Percentiles rank a stretch among this genome's conserved stretches.
Conservation (phyloP, 2,329 filamentous ascomycete genomes). For the Calonectria leucothoes region DNA sequence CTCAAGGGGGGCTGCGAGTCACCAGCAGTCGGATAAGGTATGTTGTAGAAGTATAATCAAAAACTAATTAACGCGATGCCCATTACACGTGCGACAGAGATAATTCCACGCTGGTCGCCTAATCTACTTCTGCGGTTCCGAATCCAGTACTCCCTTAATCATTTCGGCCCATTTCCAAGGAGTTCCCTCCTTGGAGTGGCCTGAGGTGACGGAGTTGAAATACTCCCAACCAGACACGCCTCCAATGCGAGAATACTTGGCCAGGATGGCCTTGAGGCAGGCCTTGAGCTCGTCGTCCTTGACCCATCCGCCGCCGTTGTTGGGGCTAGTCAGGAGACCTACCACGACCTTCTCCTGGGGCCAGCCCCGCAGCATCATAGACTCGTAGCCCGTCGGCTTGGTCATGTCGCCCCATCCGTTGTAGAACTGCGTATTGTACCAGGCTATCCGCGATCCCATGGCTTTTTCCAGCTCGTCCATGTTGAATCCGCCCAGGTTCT, state of each 20-base stretch:
- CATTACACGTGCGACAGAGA: not conserved
- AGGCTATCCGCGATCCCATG: slow-evolving; percentile 73
- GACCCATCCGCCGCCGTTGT: slow-evolving; percentile 69
- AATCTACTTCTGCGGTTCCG: not conserved
- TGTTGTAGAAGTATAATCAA: not conserved
- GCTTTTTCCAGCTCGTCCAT: slow-evolving; percentile 77
- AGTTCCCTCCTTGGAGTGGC: slow-evolving; percentile 39
- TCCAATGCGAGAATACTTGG: slow-evolving; percentile 75
- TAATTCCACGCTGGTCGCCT: not conserved
- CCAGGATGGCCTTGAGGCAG: slow-evolving; percentile 53
- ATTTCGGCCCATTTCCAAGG: slow-evolving; percentile 80
- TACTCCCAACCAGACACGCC: slow-evolving; percentile 95
- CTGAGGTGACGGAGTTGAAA: slow-evolving; percentile 75
- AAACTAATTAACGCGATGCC: not conserved
- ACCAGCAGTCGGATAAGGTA: not conserved
- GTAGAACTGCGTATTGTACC: slow-evolving; percentile 92
- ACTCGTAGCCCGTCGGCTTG: slow-evolving; percentile 54
- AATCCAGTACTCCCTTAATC: slow-evolving; percentile 39
- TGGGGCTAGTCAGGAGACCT: slow-evolving; percentile 80
- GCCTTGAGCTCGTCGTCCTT: slow-evolving; percentile 56
- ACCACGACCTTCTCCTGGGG: slow-evolving; percentile 77
- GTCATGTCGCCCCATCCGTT: slow-evolving; percentile 78
- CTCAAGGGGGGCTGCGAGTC: not conserved
- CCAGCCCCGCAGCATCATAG: slow-evolving; percentile 72
- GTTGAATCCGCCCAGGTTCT: slow-evolving; percentile 81